A percentile compares a stretch with the other conserved stretches of the same genome.
Evolutionary conservation across 306 rosid genomes (phyloP).

Genomic region (Arachis stenosperma): DNA sequence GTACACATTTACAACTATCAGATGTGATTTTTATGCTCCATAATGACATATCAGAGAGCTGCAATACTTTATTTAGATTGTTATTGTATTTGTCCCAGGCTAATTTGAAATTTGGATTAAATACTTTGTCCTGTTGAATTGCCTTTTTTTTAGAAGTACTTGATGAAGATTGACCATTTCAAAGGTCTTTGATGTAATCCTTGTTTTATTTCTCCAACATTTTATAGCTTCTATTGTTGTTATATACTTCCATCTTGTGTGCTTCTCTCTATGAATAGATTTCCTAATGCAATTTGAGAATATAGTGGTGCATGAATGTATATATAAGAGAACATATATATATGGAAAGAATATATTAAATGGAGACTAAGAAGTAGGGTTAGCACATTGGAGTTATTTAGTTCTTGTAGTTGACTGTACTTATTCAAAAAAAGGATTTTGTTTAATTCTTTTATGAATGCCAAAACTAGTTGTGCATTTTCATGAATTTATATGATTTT

Average conservation of each 20-base stretch:
- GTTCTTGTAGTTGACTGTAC: not conserved
- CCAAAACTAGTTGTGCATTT: slow-evolving; percentile 1
- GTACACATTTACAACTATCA: not conserved
- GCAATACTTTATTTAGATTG: slow-evolving; percentile 14
- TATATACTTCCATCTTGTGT: too few relatives aligned
- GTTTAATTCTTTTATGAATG: slow-evolving; percentile 12
- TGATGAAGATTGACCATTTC: slow-evolving; percentile 3
- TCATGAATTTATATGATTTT: slow-evolving; percentile 8
- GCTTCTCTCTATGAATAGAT: too few relatives aligned
- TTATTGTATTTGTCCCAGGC: slow-evolving; percentile 4
- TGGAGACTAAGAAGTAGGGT: too few relatives aligned
- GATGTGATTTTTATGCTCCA: slow-evolving; percentile 24
- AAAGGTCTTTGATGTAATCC: not conserved
- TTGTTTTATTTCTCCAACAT: too few relatives aligned
- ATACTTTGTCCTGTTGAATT: not conserved
- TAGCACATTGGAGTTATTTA: not conserved
- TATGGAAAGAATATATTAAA: too few relatives aligned
- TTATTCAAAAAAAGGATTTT: not conserved
- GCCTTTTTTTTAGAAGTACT: not conserved
- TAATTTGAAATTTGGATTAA: slow-evolving; percentile 4
- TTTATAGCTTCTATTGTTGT: too few relatives aligned
- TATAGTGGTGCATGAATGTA: too few relatives aligned
- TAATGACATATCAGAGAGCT: slow-evolving; percentile 18
- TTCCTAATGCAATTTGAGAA: too few relatives aligned
- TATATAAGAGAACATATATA: too few relatives aligned